Evolutionary conservation across 129 eudicot genomes (phyloP).

Genomic region (Heracleum sosnowskyi): DNA sequence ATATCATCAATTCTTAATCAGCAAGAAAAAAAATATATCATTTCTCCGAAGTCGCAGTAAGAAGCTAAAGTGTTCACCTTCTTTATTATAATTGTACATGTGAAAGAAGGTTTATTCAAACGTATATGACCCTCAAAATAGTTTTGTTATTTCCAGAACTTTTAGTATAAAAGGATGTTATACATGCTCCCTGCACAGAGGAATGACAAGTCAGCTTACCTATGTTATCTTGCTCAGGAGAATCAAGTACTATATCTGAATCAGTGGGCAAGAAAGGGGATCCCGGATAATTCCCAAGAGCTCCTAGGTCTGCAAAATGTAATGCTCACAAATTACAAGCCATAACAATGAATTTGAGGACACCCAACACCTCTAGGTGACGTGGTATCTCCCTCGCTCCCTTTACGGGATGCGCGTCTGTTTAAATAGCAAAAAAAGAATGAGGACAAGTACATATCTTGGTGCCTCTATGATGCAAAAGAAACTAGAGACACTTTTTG

Average conservation of each 20-base stretch:
- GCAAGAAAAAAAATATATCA: no score
- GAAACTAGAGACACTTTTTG: background rate
- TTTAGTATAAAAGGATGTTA: background rate
- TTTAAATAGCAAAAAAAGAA: no score
- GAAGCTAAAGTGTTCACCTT: background rate
- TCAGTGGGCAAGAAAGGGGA: slow-evolving; percentile 93
- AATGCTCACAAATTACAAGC: background rate
- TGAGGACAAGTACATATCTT: no score
- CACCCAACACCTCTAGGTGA: no score
- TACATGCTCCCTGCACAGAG: background rate
- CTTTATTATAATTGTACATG: background rate
- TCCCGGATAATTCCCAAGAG: slow-evolving; percentile 92
- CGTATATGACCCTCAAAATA: background rate
- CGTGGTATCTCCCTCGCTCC: no score
- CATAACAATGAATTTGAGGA: background rate
- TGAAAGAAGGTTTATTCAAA: background rate
- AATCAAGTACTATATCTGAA: slow-evolving; percentile 91
- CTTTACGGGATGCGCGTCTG: no score
- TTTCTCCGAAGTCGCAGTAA: background rate
- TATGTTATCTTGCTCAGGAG: slow-evolving; percentile 88
- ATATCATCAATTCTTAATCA: background rate
- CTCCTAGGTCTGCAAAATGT: slow-evolving; percentile 57
- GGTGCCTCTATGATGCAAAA: slow-evolving; percentile 5
- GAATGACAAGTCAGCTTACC: slow-evolving; percentile 32
- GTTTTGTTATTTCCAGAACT: background rate